phyloP scores from a whole-genome alignment of 2,329 filamentous ascomycete genomes.

The Aurifilum marmelostoma region DNA sequence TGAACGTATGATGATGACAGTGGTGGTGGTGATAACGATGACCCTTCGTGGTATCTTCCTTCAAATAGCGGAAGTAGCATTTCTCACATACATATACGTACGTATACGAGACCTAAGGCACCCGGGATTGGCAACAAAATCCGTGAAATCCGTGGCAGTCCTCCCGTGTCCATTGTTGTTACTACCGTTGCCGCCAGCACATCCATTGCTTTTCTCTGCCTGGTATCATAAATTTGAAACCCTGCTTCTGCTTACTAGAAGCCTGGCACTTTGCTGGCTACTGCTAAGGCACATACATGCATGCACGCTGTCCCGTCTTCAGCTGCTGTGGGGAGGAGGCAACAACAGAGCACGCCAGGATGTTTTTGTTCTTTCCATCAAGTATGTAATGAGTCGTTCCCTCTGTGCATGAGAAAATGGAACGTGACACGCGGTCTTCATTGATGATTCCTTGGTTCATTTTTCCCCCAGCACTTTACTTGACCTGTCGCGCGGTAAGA shows the following conservation, averaged over 20 bases:
- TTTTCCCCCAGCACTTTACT: too few relatives aligned
- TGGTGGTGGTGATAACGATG: not conserved
- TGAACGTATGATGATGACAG: not conserved
- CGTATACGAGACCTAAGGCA: not conserved
- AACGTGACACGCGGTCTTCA: too few relatives aligned
- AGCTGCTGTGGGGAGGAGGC: not conserved
- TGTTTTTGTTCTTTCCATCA: not conserved
- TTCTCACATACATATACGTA: not conserved
- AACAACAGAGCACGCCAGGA: too few relatives aligned
- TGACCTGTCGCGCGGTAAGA: too few relatives aligned
- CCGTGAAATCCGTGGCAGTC: not conserved
- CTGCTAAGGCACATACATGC: not conserved
- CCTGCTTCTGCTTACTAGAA: not conserved
- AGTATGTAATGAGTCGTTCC: too few relatives aligned
- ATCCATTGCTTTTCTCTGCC: not conserved
- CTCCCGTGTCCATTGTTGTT: not conserved
- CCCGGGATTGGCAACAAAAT: not conserved
- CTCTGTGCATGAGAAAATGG: too few relatives aligned
- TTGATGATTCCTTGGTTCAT: too few relatives aligned
- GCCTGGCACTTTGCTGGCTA: not conserved
- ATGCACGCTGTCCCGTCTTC: not conserved
- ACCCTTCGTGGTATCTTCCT: not conserved
- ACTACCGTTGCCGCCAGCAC: not conserved
- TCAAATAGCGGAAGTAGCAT: not conserved
- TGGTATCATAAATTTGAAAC: not conserved